These are phyloP conservation scores for Isoetes taiwanensis DNA, from an alignment of 75 land plant genomes.

Conservation along the genomic window DNA sequence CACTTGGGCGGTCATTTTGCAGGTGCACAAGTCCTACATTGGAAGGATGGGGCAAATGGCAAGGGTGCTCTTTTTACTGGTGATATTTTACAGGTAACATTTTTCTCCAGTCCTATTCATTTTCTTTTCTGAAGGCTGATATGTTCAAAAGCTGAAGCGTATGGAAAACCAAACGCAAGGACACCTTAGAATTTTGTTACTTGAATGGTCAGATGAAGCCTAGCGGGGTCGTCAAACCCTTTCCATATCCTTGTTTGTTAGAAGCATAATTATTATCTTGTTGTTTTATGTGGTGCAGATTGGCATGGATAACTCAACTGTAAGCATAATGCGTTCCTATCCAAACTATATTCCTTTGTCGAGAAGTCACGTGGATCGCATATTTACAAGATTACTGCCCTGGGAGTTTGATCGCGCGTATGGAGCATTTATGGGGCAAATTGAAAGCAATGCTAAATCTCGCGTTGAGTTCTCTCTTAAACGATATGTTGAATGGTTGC, in stretches of 20 bases:
- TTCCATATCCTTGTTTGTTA: too few relatives aligned
- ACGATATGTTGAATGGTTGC: constrained; percentile 13
- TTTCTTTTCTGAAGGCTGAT: neutral
- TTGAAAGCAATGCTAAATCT: constrained; percentile 9
- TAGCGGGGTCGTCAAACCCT: too few relatives aligned
- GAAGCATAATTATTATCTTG: too few relatives aligned
- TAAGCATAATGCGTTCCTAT: constrained; percentile 18
- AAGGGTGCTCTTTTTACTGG: constrained; percentile 14
- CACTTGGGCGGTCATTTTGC: constrained; percentile 21
- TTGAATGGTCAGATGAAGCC: too few relatives aligned
- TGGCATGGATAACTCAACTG: constrained; percentile 14
- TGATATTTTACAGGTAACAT: constrained; percentile 17
- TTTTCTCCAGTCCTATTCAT: neutral
- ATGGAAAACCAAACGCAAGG: too few relatives aligned
- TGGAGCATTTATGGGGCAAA: constrained; percentile 12
- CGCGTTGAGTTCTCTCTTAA: constrained; percentile 16
- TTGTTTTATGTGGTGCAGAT: too few relatives aligned
- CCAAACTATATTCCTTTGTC: constrained; percentile 22
- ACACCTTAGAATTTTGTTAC: too few relatives aligned
- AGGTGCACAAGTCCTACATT: constrained; percentile 17
- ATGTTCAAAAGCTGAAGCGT: too few relatives aligned
- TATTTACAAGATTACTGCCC: neutral
- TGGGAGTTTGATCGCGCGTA: constrained; percentile 19
- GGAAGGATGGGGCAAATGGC: constrained; percentile 10
- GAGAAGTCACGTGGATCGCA: constrained; percentile 16